phyloP scores from a whole-genome alignment of 1,284 basidiomycete genomes.

The Cryptococcus maquisensis region DNA sequence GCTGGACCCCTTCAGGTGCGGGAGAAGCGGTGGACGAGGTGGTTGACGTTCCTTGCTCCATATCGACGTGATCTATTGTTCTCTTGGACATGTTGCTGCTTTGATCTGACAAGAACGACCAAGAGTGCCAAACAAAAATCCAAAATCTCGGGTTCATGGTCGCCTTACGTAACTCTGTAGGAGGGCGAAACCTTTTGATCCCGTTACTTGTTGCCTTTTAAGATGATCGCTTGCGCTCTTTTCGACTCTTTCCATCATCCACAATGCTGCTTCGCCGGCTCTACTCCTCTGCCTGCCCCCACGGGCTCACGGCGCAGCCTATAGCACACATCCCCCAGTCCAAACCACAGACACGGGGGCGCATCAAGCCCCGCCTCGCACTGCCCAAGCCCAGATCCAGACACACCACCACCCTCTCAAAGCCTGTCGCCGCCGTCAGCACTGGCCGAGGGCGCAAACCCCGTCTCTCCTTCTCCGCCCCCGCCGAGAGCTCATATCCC shows the following conservation, averaged over 20 bases:
- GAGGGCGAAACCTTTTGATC: neutral
- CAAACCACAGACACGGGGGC: constrained; percentile 8
- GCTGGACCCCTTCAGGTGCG: constrained; percentile 8
- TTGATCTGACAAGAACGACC: too few relatives aligned
- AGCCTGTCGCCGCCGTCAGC: neutral
- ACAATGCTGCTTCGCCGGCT: constrained; percentile 34
- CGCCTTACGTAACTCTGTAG: too few relatives aligned
- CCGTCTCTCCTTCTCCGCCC: neutral
- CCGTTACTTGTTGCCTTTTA: neutral
- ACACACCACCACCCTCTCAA: neutral
- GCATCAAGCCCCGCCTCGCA: constrained; percentile 8
- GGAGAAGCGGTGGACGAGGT: neutral
- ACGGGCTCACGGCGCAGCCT: neutral
- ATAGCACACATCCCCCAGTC: constrained; percentile 1
- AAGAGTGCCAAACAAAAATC: too few relatives aligned
- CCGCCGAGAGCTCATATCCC: neutral
- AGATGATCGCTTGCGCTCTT: neutral
- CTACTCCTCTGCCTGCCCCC: constrained; percentile 28
- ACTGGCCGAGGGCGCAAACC: neutral
- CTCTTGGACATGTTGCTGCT: constrained; percentile 29
- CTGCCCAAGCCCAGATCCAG: neutral
- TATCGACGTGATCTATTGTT: constrained; percentile 22
- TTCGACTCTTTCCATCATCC: neutral
- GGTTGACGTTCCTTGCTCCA: constrained; percentile 16
- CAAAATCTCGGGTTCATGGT: too few relatives aligned